Evolutionary conservation across 768 basidiomycete species (phyloP).

Genomic region (Termitomyces sp.): DNA sequence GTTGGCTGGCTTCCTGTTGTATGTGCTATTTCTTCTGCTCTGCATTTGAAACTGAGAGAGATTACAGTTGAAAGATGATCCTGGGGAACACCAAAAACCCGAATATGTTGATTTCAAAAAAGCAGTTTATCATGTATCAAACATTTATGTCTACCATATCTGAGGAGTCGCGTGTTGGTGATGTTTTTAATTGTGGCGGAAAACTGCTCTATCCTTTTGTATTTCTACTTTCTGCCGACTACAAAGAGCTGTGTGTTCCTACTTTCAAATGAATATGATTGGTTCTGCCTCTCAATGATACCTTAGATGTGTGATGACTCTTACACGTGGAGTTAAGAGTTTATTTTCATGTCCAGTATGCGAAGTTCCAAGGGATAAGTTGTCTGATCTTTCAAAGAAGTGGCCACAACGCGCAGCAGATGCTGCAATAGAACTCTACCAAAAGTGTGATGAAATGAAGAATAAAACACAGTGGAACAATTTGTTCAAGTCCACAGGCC

Average conservation of each 20-base stretch:
- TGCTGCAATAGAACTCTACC: slow-evolving; percentile 2
- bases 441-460: not conserved
- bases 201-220: not conserved
- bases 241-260: slow-evolving; percentile 39
- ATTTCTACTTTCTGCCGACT: slow-evolving; percentile 24
- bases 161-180: slow-evolving; percentile 15
- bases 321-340: slow-evolving; percentile 2
- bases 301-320: not conserved
- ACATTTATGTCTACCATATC: slow-evolving; percentile 23
- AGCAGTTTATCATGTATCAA: slow-evolving; percentile 35
- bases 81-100: slow-evolving; percentile 23
- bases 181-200: slow-evolving; percentile 18
- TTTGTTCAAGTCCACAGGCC: not conserved
- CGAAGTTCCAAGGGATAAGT: slow-evolving; percentile 13
- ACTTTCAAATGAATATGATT: not conserved
- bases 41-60: not conserved
- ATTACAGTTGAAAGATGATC: slow-evolving; percentile 25
- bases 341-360: slow-evolving; percentile 14
- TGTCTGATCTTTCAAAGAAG: slow-evolving; percentile 11
- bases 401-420: slow-evolving; percentile 1
- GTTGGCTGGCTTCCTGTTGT: slow-evolving; percentile 36
- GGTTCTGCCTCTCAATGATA: not conserved
- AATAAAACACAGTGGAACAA: not conserved
- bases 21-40: not conserved
- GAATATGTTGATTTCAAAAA: slow-evolving; percentile 29